Conservation (phyloP, 768 basidiomycete genomes). For the Gelatoporia subvermispora region DNA sequence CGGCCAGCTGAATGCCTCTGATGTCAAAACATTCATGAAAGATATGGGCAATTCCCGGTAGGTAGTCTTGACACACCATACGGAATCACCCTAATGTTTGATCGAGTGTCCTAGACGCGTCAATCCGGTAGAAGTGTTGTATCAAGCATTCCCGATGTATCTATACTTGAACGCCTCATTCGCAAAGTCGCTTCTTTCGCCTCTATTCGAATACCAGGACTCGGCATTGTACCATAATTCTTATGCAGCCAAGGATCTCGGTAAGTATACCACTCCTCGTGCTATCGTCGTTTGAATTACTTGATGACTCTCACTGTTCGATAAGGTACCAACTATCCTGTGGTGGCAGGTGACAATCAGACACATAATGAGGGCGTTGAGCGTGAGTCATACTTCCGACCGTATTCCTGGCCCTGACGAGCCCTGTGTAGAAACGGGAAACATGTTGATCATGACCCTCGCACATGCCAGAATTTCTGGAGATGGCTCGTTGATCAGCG, state of each 20-base stretch:
- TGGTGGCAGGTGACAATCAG: slow-evolving; percentile 7
- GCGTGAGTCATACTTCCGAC: slow-evolving; percentile 8
- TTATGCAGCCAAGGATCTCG: slow-evolving; percentile 25
- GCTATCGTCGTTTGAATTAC: background rate
- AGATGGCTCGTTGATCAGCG: slow-evolving; percentile 19
- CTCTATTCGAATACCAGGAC: slow-evolving; percentile 23
- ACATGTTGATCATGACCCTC: slow-evolving; percentile 23
- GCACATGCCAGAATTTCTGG: slow-evolving; percentile 27
- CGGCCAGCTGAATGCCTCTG: slow-evolving; percentile 15
- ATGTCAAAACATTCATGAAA: slow-evolving; percentile 18
- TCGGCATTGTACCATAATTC: slow-evolving; percentile 10
- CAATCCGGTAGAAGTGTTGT: slow-evolving; percentile 29
- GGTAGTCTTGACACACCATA: background rate
- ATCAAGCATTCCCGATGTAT: slow-evolving; percentile 24
- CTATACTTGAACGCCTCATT: slow-evolving; percentile 27
- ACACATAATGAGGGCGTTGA: slow-evolving; percentile 3
- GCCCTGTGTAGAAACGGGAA: slow-evolving; percentile 23
- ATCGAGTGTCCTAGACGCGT: no score
- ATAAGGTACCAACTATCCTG: slow-evolving; percentile 6
- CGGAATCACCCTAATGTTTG: no score
- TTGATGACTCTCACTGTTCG: background rate
- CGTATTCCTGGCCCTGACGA: background rate
- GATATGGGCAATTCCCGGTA: slow-evolving; percentile 2
- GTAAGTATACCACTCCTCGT: slow-evolving; percentile 4
- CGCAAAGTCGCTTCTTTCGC: slow-evolving; percentile 19